Evolutionary conservation across 1,139 yeast genomes (phyloP).

Genomic region (Debaryomyces subglobosus): DNA sequence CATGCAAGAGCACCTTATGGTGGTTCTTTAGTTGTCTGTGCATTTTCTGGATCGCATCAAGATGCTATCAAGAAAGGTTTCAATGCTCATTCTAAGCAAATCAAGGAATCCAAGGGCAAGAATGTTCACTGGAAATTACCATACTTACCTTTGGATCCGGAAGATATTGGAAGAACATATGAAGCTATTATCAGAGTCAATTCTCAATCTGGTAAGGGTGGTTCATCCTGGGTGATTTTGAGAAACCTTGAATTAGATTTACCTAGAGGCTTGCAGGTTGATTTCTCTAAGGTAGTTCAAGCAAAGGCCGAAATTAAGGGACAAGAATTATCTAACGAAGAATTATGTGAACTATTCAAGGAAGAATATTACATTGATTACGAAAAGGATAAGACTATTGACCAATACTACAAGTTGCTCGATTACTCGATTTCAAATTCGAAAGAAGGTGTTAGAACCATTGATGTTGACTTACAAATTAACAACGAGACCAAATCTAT

Average conservation of each 20-base stretch:
- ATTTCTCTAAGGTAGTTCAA: constrained; percentile 86
- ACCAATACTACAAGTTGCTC: constrained; percentile 44
- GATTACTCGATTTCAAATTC: constrained; percentile 53
- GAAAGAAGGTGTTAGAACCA: constrained; percentile 32
- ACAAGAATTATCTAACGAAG: constrained; percentile 78
- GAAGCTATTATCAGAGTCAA: constrained; percentile 98
- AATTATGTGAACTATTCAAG: constrained; percentile 77
- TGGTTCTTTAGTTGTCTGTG: constrained; percentile 94
- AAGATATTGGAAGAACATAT: constrained; percentile 93
- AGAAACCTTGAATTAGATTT: constrained; percentile 86
- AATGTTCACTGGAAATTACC: constrained; percentile 77
- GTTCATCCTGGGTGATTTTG: constrained; percentile 96
- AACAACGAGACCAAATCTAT: constrained; percentile 53
- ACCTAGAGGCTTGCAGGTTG: constrained; percentile 90
- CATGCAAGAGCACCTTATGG: constrained; percentile 96
- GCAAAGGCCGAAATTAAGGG: constrained; percentile 78
- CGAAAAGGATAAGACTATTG: constrained; percentile 32
- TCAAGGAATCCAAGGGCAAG: constrained; percentile 32
- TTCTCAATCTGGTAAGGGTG: constrained; percentile 98
- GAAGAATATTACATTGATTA: constrained; percentile 66
- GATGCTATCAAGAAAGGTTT: constrained; percentile 98
- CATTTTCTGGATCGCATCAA: constrained; percentile 96
- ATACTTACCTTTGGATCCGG: constrained; percentile 93
- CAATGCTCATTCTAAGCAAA: constrained; percentile 51
- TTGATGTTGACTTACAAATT: constrained; percentile 43